Conservation (phyloP, 768 basidiomycete genomes). For the Coprinopsis cinerea region DNA sequence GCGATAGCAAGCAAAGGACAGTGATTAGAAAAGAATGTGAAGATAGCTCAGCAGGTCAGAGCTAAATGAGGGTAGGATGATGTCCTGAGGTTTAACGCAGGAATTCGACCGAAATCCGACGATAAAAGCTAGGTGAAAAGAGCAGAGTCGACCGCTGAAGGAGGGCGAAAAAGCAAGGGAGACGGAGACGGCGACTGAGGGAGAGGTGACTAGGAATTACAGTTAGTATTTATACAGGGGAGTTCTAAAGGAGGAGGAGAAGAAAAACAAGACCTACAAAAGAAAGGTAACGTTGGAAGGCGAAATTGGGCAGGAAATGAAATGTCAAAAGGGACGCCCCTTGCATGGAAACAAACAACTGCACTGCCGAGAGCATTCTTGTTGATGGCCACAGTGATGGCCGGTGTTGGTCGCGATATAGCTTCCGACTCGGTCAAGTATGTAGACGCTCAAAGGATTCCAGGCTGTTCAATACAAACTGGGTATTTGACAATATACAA, state of each 20-base stretch:
- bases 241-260: background rate
- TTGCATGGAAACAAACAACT: background rate
- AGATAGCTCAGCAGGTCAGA: constrained; percentile 20
- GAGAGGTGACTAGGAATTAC: too few species aligned
- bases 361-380: too few species aligned
- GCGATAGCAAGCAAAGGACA: constrained; percentile 15
- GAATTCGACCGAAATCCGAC: background rate
- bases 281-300: background rate
- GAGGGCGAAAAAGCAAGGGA: background rate
- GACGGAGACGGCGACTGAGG: too few species aligned
- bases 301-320: background rate
- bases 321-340: background rate
- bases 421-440: too few species aligned
- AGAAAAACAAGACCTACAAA: background rate
- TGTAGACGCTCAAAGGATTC: too few species aligned
- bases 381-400: background rate
- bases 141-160: background rate
- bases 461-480: too few species aligned
- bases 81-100: background rate
- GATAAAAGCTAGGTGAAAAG: background rate
- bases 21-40: constrained; percentile 30
- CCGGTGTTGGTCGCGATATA: too few species aligned
- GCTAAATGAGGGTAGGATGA: constrained; percentile 1
- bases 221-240: too few species aligned
- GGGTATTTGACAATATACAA: too few species aligned